phyloP scores from a whole-genome alignment of 768 basidiomycete species.

The Lentinula sp. region DNA sequence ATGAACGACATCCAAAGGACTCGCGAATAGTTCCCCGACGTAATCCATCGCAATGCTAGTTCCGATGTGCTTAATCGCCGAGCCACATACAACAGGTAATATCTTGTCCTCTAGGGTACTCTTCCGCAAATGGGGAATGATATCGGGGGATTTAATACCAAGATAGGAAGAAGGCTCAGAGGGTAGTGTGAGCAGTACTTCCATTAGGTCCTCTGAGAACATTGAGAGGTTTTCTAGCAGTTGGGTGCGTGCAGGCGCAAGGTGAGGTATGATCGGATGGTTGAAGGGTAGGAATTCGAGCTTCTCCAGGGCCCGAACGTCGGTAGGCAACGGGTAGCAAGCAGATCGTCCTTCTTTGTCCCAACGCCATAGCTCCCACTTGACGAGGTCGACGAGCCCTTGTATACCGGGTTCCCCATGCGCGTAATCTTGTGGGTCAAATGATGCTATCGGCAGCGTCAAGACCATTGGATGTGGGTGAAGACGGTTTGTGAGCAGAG shows the following conservation, averaged over 20 bases:
- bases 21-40: slow-evolving; percentile 72
- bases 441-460: slow-evolving; percentile 74
- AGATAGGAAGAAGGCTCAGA: slow-evolving; percentile 61
- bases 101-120: slow-evolving; percentile 62
- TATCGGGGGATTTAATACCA: slow-evolving; percentile 39
- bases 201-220: slow-evolving; percentile 79
- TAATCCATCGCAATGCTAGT: slow-evolving; percentile 81
- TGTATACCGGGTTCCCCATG: slow-evolving; percentile 80
- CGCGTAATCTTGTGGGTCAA: slow-evolving; percentile 56
- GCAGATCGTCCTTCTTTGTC: slow-evolving; percentile 39
- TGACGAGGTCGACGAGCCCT: slow-evolving; percentile 77
- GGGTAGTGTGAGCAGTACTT: slow-evolving; percentile 52
- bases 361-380: slow-evolving; percentile 83
- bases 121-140: slow-evolving; percentile 61
- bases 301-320: slow-evolving; percentile 33
- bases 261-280: slow-evolving; percentile 66
- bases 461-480: slow-evolving; percentile 70
- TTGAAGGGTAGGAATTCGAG: slow-evolving; percentile 39
- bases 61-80: slow-evolving; percentile 75
- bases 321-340: slow-evolving; percentile 45
- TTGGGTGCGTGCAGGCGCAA: slow-evolving; percentile 60
- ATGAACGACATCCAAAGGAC: slow-evolving; percentile 61
- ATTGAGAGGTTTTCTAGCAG: slow-evolving; percentile 77
- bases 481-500: slow-evolving; percentile 66
- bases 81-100: slow-evolving; percentile 78